Conservation (phyloP, 2,329 filamentous ascomycete genomes). For the Trichoderma brevicompactum region DNA sequence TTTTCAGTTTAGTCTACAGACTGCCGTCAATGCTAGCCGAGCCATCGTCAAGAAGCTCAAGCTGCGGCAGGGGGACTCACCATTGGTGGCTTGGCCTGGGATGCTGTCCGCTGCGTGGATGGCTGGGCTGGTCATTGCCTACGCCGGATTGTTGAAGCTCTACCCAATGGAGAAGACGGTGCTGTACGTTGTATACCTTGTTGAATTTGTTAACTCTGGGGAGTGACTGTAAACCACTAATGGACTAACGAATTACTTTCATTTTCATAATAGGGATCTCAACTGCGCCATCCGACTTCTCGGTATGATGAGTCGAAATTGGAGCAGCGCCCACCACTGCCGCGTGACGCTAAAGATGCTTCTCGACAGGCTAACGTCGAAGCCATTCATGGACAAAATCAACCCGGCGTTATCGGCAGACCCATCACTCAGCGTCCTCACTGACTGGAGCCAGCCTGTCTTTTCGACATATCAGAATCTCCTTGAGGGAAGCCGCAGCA, state of each 20-base stretch:
- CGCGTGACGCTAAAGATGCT: conserved; percentile 23
- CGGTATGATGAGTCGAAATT: conserved; percentile 27
- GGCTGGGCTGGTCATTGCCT: conserved; percentile 19
- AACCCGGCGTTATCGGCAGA: conserved; percentile 17
- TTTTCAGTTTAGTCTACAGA: conserved; percentile 22
- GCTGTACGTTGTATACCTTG: not conserved
- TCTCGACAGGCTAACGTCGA: conserved; percentile 14
- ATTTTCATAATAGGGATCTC: conserved; percentile 2
- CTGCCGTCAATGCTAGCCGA: conserved; percentile 18
- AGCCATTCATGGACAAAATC: conserved; percentile 18
- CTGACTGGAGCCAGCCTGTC: conserved; percentile 21
- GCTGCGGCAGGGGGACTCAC: conserved; percentile 17
- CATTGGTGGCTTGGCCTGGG: conserved; percentile 21
- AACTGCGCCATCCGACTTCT: conserved; percentile 23
- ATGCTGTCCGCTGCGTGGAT: conserved; percentile 26
- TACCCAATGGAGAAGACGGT: conserved; percentile 26
- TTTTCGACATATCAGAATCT: conserved; percentile 25
- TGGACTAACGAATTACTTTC: not conserved
- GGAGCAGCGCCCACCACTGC: conserved; percentile 24
- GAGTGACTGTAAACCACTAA: not conserved
- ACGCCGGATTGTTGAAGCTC: conserved; percentile 14
- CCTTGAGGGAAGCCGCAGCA: conserved; percentile 22
- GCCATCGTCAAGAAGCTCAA: conserved; percentile 25
- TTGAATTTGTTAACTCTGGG: not conserved
- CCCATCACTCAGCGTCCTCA: conserved; percentile 7